Evolutionary conservation across 352 stramenopile species (phyloP), one percentile per base, ranked within the genome.

Genomic region (Phytophthora agathidicida): DNA sequence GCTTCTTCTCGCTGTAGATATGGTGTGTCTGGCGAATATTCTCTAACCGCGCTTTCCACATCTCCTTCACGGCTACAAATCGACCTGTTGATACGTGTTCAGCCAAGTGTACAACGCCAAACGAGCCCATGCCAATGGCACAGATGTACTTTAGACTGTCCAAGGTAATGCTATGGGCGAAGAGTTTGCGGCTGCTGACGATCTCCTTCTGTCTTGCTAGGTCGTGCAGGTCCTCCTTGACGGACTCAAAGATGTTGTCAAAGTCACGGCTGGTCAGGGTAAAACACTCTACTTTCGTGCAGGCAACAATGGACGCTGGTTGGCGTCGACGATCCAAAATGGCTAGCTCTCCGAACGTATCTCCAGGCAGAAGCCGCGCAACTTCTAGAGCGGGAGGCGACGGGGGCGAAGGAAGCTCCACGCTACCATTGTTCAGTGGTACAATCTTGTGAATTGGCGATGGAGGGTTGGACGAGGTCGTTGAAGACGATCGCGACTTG

Each of bases 1-100:
- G 98, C 4, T 88, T 88, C 73, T 98, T 98, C 55, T 99, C 96
- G 11, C 91, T 97, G 24, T 98, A 83, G 71, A 98, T 98, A 79
- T 99, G 96, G 63, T 98, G 93, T 6, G 98, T 94, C 16, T 67
- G 62, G 0, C 49, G 43, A 16, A 83, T 27, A 53, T 65, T 72
- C 83, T 96, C 71, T 9, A 63, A 8, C 67, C 51, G 42, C 5
- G 36, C 56, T 14, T 68, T 71, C 43, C 54, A 65, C 47, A 59
- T 72, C 39, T 70, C 87, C 74, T 75, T 97, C 27, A 90, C 75
- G 0, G 81, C 84, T 5, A 93, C 76, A 24, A 89, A 67, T 9
- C 68, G 64, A 10, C 61, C 61, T 1, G 61, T 61, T 3, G 55
- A 42, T 11, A 60, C 96, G 69, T 99, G 95, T 3, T 93, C 98